Evolutionary conservation across 1,284 basidiomycete species (phyloP).

Genomic region (Malassezia japonica): DNA sequence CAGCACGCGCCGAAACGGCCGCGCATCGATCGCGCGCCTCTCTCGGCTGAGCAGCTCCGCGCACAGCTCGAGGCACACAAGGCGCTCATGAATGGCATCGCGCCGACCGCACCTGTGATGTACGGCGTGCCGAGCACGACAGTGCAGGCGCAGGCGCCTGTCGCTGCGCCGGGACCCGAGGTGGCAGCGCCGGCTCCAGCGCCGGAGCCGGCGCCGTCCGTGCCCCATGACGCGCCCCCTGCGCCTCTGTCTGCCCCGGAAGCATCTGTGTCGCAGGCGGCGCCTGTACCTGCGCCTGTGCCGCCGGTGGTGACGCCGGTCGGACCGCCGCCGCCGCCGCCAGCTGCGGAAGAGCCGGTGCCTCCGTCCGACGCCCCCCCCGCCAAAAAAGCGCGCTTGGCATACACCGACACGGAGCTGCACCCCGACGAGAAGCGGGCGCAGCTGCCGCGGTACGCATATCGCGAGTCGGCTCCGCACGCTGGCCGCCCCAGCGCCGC

Average conservation of each 20-base stretch:
- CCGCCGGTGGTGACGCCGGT: not conserved
- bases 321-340: not conserved
- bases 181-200: slow-evolving; percentile 15
- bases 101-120: slow-evolving; percentile 49
- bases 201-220: not conserved
- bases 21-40: slow-evolving; percentile 68
- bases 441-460: slow-evolving; percentile 7
- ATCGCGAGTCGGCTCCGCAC: not conserved
- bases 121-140: not conserved
- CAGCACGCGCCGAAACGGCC: slow-evolving; percentile 63
- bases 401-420: slow-evolving; percentile 20
- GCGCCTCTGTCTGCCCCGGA: slow-evolving; percentile 29
- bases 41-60: slow-evolving; percentile 63
- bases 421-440: slow-evolving; percentile 30
- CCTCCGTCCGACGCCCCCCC: not conserved
- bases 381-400: slow-evolving; percentile 20
- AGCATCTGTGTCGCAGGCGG: slow-evolving; percentile 24
- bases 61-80: slow-evolving; percentile 81
- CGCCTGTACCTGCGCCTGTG: not conserved
- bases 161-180: slow-evolving; percentile 25
- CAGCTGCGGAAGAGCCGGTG: not conserved
- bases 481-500: not conserved
- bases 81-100: slow-evolving; percentile 70
- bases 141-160: slow-evolving; percentile 32
- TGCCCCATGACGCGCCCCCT: slow-evolving; percentile 22